Evolutionary conservation across 306 rosid species (phyloP).

Genomic region (Cicer pinnatifidum): DNA sequence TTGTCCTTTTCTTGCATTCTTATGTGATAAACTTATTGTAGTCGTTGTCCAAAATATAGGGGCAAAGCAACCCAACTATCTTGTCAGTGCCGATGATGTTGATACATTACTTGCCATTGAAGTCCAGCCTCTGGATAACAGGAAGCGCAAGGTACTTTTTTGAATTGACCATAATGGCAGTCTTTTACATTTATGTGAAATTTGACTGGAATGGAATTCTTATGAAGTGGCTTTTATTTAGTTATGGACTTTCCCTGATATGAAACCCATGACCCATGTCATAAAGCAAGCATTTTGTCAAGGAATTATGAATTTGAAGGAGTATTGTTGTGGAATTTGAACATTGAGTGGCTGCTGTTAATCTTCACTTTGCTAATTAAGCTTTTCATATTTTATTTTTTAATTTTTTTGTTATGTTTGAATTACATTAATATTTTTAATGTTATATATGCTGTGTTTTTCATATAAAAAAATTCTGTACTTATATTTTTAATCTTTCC

Average conservation of each 20-base stretch:
- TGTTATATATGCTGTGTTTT: constrained; percentile 19
- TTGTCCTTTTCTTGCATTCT: constrained; percentile 33
- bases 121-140: constrained; percentile 92
- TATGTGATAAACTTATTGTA: constrained; percentile 38
- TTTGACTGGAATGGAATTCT: constrained; percentile 10
- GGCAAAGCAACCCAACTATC: constrained; percentile 94
- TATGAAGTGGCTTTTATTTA: constrained; percentile 18
- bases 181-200: constrained; percentile 28
- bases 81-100: constrained; percentile 88
- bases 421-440: constrained; percentile 14
- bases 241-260: constrained; percentile 18
- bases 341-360: constrained; percentile 32
- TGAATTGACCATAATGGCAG: constrained; percentile 22
- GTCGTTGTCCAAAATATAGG: constrained; percentile 56
- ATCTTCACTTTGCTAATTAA: constrained; percentile 1
- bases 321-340: constrained; percentile 1
- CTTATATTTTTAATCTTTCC: background rate
- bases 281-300: background rate
- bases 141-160: constrained; percentile 83
- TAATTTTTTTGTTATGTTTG: background rate
- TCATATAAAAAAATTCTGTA: background rate
- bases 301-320: constrained; percentile 30
- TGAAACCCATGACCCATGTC: background rate
- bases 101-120: constrained; percentile 87
- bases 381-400: background rate